Conservation (phyloP, 176 grass and related monocot genomes). For the Hsuehochloa calcarea region DNA sequence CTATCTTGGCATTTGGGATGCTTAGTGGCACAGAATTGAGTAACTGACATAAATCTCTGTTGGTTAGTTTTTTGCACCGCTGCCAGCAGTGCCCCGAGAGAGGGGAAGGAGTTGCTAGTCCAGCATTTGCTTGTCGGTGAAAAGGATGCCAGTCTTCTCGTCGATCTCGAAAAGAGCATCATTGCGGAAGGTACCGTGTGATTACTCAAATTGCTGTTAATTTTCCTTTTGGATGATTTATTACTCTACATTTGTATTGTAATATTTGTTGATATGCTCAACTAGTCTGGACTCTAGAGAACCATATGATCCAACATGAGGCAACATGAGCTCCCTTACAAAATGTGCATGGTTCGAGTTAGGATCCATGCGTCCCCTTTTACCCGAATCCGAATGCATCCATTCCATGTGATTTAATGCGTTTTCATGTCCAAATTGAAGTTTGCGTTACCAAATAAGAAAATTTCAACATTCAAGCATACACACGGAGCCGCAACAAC, state of each 20-base stretch:
- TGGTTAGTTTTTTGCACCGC: constrained; percentile 60
- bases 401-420: background rate
- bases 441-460: background rate
- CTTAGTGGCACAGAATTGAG: background rate
- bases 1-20: background rate
- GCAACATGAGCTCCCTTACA: background rate
- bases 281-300: constrained; percentile 7
- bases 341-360: background rate
- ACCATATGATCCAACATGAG: background rate
- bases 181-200: constrained; percentile 54
- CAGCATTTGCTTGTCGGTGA: constrained; percentile 91
- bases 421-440: background rate
- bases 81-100: constrained; percentile 37
- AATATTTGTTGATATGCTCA: background rate
- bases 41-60: constrained; percentile 25
- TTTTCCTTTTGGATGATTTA: background rate
- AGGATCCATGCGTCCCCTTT: background rate
- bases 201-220: background rate
- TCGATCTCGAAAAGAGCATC: constrained; percentile 78
- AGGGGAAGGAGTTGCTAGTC: constrained; percentile 83
- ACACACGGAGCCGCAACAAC: background rate
- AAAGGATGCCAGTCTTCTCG: constrained; percentile 73
- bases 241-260: background rate
- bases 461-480: background rate
- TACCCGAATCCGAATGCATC: background rate